These are phyloP conservation scores for Boletus coccyginus DNA, from an alignment of 768 basidiomycete genomes.

Conservation along the genomic window DNA sequence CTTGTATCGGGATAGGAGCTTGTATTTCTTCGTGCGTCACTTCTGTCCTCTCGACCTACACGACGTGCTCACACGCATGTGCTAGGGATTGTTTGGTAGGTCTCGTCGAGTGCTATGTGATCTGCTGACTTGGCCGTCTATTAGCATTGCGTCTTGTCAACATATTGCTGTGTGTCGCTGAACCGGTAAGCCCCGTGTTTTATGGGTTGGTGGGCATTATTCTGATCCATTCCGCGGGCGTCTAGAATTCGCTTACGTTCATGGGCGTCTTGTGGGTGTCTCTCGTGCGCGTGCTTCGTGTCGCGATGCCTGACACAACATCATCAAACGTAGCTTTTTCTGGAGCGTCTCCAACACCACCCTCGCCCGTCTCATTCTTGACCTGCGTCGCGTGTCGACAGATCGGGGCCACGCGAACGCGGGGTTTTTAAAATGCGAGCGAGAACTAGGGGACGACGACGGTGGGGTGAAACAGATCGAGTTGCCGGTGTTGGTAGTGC, in stretches of 20 bases:
- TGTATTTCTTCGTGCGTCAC: conserved; percentile 26
- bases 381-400: conserved; percentile 26
- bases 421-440: neutral
- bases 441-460: neutral
- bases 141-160: conserved; percentile 23
- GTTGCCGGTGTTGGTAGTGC: neutral
- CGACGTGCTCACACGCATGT: neutral
- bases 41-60: neutral
- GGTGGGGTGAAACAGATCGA: conserved; percentile 1
- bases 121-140: neutral
- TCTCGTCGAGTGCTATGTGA: neutral
- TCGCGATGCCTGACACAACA: neutral
- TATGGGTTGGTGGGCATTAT: neutral
- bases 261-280: conserved; percentile 22
- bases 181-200: conserved; percentile 20
- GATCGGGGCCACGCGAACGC: neutral
- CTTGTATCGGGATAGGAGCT: conserved; percentile 28
- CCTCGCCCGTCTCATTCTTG: conserved; percentile 33
- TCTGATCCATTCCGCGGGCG: neutral
- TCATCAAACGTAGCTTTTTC: conserved; percentile 25
- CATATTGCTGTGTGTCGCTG: conserved; percentile 16
- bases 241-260: conserved; percentile 18
- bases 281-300: neutral
- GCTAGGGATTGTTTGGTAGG: conserved; percentile 27
- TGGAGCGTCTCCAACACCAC: conserved; percentile 36